Conservation (phyloP, 1,284 basidiomycete species). For the Fomitiporia mediterranea region DNA sequence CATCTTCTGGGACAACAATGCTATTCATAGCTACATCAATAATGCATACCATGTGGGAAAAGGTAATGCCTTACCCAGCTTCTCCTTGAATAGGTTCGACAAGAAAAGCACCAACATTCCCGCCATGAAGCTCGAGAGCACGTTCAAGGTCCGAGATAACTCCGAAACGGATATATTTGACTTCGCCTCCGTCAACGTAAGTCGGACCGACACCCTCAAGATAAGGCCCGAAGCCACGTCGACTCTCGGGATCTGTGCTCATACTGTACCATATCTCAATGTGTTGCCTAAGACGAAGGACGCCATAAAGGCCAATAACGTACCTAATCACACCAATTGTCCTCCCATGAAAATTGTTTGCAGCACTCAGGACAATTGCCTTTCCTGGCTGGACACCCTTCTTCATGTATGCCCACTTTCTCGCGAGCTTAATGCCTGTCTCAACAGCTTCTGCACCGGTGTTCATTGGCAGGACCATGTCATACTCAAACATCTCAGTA, state of each 20-base stretch:
- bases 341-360: conserved; percentile 95
- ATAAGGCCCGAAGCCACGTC: conserved; percentile 89
- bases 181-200: conserved; percentile 47
- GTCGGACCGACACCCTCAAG: conserved; percentile 82
- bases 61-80: conserved; percentile 69
- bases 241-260: conserved; percentile 93
- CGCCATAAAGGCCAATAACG: not conserved
- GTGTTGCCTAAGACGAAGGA: not conserved
- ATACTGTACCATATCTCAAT: conserved; percentile 49
- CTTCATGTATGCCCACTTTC: conserved; percentile 90
- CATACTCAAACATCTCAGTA: conserved; percentile 82
- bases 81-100: conserved; percentile 99
- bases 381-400: conserved; percentile 82
- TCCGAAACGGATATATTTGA: conserved; percentile 74
- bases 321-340: conserved; percentile 86
- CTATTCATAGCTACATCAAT: conserved; percentile 37
- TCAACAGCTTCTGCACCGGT: conserved; percentile 98
- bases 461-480: conserved; percentile 99
- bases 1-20: conserved; percentile 88
- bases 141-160: conserved; percentile 77
- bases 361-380: conserved; percentile 84
- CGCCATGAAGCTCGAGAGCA: conserved; percentile 79
- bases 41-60: not conserved
- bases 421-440: conserved; percentile 78
- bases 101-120: conserved; percentile 88